Conservation (phyloP, 2,329 filamentous ascomycete species). For the Bimuria novae-zelandiae region DNA sequence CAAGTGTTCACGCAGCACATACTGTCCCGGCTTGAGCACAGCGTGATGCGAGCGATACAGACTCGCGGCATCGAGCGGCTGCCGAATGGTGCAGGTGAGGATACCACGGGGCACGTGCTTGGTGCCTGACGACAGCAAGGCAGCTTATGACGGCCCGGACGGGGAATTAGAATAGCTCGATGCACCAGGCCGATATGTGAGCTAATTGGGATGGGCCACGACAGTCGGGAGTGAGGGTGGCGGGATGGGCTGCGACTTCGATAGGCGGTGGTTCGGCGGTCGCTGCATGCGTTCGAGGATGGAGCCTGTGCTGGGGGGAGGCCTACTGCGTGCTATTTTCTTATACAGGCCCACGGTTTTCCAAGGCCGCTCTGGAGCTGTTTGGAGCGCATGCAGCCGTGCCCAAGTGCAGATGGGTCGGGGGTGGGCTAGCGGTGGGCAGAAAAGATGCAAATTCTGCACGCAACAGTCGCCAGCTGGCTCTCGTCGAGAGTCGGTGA, state of each 20-base stretch:
- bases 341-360: conserved; percentile 14
- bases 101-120: conserved; percentile 33
- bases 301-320: conserved; percentile 25
- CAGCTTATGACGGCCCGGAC: conserved; percentile 1
- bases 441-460: conserved; percentile 5
- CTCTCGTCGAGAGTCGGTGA: conserved; percentile 3
- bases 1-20: conserved; percentile 11
- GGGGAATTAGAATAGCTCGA: conserved; percentile 11
- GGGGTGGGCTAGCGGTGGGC: conserved; percentile 8
- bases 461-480: not conserved
- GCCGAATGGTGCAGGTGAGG: no score
- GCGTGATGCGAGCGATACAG: conserved; percentile 21
- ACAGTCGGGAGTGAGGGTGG: conserved; percentile 20
- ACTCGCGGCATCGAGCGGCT: conserved; percentile 21
- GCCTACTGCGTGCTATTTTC: conserved; percentile 13
- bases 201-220: conserved; percentile 41
- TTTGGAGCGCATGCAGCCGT: conserved; percentile 28
- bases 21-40: conserved; percentile 18
- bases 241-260: conserved; percentile 19
- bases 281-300: conserved; percentile 28
- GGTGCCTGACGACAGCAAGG: conserved; percentile 23
- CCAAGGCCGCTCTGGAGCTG: conserved; percentile 13
- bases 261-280: conserved; percentile 27
- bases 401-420: conserved; percentile 22
- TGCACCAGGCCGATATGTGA: conserved; percentile 16